phyloP scores from a whole-genome alignment of 1,284 basidiomycete genomes.

The Apiotrichum sp. region DNA sequence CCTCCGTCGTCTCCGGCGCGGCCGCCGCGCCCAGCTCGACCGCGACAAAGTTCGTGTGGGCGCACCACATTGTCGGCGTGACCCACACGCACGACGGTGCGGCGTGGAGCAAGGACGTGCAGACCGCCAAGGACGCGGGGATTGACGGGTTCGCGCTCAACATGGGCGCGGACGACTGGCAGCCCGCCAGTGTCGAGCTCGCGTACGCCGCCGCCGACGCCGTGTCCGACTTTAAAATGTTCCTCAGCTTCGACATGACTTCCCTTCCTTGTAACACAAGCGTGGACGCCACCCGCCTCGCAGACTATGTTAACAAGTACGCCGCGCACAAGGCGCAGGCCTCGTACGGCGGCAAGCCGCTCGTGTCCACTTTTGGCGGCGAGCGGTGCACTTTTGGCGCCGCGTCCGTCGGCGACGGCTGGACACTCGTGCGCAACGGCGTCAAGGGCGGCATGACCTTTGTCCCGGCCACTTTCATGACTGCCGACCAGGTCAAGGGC shows the following conservation, averaged over 20 bases:
- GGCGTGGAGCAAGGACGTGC: conserved; percentile 44
- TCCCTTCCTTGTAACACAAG: conserved; percentile 54
- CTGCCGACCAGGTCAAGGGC: conserved; percentile 32
- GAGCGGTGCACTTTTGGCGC: conserved; percentile 66
- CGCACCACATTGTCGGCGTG: conserved; percentile 41
- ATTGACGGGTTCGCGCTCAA: conserved; percentile 63
- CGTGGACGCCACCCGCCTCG: conserved; percentile 54
- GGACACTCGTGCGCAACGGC: conserved; percentile 27
- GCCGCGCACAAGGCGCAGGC: conserved; percentile 61
- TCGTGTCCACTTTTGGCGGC: conserved; percentile 75
- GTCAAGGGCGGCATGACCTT: conserved; percentile 41
- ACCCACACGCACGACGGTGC: conserved; percentile 43
- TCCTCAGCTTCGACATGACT: conserved; percentile 75
- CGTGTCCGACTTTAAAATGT: conserved; percentile 59
- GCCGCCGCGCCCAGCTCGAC: no score
- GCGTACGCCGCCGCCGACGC: conserved; percentile 56
- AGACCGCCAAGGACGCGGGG: conserved; percentile 42
- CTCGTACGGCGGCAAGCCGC: conserved; percentile 54
- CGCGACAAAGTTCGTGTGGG: conserved; percentile 32
- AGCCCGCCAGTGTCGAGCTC: conserved; percentile 57
- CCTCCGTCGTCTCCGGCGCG: no score
- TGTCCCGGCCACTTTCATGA: conserved; percentile 46
- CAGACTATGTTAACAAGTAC: conserved; percentile 57
- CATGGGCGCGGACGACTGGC: conserved; percentile 62
- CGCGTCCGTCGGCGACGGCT: conserved; percentile 28